Base-by-base conservation (phyloP, 768 basidiomycete genomes). In the Dendrothele bispora region DNA sequence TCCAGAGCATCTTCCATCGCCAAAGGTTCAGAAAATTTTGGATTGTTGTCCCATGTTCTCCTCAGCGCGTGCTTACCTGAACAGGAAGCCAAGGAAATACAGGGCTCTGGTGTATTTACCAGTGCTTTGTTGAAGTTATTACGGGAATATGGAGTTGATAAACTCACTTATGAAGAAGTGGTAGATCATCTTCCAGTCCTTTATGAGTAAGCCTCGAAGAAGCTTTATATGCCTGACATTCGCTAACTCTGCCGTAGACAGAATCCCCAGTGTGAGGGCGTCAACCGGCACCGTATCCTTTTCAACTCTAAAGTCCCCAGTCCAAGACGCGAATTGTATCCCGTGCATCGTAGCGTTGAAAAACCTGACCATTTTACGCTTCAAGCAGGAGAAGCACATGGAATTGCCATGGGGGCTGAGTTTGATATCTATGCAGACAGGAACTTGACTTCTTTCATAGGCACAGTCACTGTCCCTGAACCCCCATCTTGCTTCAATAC, bases 191-290 rank as follows among this genome's bases (percentile, higher is more conserved):
- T 64, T 20, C 41, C 35, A 8, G 48, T 50, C 7, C 34, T 43
- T 46, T 14, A 52, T 56, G 39, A 20, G 58, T 34, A 27, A 38
- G 36, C 17, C 7, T 7, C 21, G 7, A 17, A 5, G n/a, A n/a
- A n/a, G n/a, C 1, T 34, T 27, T 21, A 39, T 10, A 7, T 20
- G 54, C 1, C 53, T 26, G 10, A 2, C 37, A 11, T 11, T 21
- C 21, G n/a, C 36, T n/a, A 6, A 14, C 1, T 11, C 36, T 11
- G 4, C 18, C 29, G 21, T 25, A 65, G 61, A 10, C 64, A 66
- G 25, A 48, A 48, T 37, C 64, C 64, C 11, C 64, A 54, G 11
- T 66, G 62, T n/a, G 60, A 59, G 46, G 66, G 65, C 5, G 1
- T 25, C 20, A 32, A 60, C 30, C 52, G 18, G 18, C 20, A 55